Base-by-base conservation (phyloP, 202 grass and related monocot species). In the Panicum virgatum region DNA sequence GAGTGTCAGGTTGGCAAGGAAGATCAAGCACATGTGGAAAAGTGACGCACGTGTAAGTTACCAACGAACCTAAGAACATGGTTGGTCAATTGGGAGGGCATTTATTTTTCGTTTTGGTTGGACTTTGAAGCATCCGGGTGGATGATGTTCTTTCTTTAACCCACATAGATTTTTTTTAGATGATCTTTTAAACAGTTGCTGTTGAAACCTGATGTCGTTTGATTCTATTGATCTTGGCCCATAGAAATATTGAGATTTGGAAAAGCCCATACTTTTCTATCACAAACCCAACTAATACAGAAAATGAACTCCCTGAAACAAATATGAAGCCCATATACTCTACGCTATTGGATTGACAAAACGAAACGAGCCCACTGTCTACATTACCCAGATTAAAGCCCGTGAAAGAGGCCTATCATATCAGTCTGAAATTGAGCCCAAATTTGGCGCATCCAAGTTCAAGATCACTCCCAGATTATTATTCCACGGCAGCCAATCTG, bases 1-100 rank as follows among this genome's bases (percentile, higher is more conserved):
- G 43, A 12, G 37, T 71, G 61, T 82, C 71, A 75, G 78, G 77
- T 22, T 82, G 78, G 71, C 53, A 37, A 39, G 27, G 27, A 74
- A 86, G 60, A 59, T 16, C 44, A 58, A 3, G 37, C 48, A 83
- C 61, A 57, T 75, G 73, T 10, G 5, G 18, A 40, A n/a, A 52
- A 82, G 54, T 27, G 44, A 0, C 20, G 26, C 54, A 64, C 44
- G 56, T 82, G 78, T 36, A 65, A 42, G 12, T 61, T 77, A 26
- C 45, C 69, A 63, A 46, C 70, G 27, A 79, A 48, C 16, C 16
- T 13, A 52, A 22, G 22, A 81, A 69, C 43, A 51, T 67, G 65
- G 65, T 32, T 25, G 51, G 36, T 36, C 27, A 19, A 14, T 47
- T 62, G 56, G 18, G 3, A 30, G 16, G 37, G 19, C 44, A 18